Conservation (phyloP, 192 early-diverging fungal species). For the Jimgerdemannia lactiflua region DNA sequence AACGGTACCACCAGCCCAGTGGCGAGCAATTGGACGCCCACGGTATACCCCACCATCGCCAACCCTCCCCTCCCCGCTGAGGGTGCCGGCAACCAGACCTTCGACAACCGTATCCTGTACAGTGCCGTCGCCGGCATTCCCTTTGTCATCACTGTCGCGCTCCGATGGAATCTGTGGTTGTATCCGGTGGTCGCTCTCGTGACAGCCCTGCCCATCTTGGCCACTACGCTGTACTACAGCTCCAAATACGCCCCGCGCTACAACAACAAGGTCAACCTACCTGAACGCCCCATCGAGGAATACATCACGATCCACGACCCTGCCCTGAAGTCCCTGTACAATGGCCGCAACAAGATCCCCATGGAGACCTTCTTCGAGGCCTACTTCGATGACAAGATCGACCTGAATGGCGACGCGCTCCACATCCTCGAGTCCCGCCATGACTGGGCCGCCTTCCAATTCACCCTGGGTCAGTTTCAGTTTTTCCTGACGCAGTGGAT, state of each 20-base stretch:
- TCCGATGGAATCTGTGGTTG: conserved; percentile 60
- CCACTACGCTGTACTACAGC: conserved; percentile 61
- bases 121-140: conserved; percentile 64
- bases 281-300: conserved; percentile 76
- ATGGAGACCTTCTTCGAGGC: conserved; percentile 98
- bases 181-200: conserved; percentile 60
- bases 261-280: conserved; percentile 67
- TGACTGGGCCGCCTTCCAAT: conserved; percentile 91
- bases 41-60: conserved; percentile 46
- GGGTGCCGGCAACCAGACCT: conserved; percentile 81
- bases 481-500: conserved; percentile 97
- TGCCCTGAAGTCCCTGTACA: conserved; percentile 69
- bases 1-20: conserved; percentile 12
- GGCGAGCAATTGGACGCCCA: conserved; percentile 38
- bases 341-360: conserved; percentile 84
- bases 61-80: conserved; percentile 73
- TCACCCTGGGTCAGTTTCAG: conserved; percentile 80
- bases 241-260: conserved; percentile 64
- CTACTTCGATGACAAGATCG: conserved; percentile 96
- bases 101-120: conserved; percentile 70
- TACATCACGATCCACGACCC: conserved; percentile 91
- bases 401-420: conserved; percentile 84
- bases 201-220: conserved; percentile 72
- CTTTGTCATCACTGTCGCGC: conserved; percentile 53
- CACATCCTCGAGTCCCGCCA: conserved; percentile 88